Conservation (phyloP, 2,329 filamentous ascomycete genomes). For the Bipolaris victoriae region DNA sequence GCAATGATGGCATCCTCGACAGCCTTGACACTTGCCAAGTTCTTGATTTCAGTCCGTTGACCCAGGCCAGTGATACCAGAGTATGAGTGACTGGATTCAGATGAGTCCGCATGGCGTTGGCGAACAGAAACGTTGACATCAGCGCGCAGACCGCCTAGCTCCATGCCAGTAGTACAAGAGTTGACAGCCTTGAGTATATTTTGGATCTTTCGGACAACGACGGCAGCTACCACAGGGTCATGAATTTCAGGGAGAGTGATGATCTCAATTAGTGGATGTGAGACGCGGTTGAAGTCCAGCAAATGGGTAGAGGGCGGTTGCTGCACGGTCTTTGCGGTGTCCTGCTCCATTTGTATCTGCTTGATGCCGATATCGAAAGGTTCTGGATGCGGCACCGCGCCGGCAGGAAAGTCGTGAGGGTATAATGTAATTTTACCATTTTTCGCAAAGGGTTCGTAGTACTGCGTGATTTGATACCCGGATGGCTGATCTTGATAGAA, state of each 20-base stretch:
- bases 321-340: conserved; percentile 91
- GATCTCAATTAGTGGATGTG: conserved; percentile 89
- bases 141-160: conserved; percentile 84
- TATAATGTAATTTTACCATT: conserved; percentile 75
- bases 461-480: conserved; percentile 98
- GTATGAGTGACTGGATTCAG: conserved; percentile 55
- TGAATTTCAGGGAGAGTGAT: conserved; percentile 91
- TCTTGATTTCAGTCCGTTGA: conserved; percentile 95
- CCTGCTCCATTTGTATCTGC: conserved; percentile 96
- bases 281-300: conserved; percentile 93
- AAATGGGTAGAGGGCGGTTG: conserved; percentile 75
- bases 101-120: conserved; percentile 50
- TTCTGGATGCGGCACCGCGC: conserved; percentile 72
- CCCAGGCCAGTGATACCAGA: conserved; percentile 70
- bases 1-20: conserved; percentile 94
- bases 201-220: conserved; percentile 88
- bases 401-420: conserved; percentile 66
- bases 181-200: conserved; percentile 78
- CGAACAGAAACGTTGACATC: conserved; percentile 95
- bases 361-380: conserved; percentile 80
- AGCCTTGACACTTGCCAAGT: conserved; percentile 90
- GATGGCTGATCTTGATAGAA: conserved; percentile 98
- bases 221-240: conserved; percentile 83
- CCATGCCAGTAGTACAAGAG: conserved; percentile 90
- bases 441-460: conserved; percentile 75